A percentile compares a stretch with the other conserved stretches of the same genome.
These are phyloP conservation scores for Immersiella caudata DNA, from an alignment of 495 filamentous ascomycete species.

Conservation along the genomic window DNA sequence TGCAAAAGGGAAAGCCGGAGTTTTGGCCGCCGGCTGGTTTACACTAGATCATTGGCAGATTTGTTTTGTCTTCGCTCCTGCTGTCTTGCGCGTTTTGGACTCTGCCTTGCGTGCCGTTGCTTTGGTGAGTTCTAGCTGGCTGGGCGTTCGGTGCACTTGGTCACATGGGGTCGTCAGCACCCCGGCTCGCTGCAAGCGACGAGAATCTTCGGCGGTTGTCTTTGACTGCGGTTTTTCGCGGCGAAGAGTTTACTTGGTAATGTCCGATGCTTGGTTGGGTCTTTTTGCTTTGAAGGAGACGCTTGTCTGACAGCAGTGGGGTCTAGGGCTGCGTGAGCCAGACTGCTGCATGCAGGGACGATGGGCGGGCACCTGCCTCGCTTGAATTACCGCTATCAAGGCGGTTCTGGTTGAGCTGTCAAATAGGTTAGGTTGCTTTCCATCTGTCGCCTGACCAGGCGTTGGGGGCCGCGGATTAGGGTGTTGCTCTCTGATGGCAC, in stretches of 20 bases:
- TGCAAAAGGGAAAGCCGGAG: neutral
- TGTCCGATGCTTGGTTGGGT: neutral
- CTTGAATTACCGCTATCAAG: neutral
- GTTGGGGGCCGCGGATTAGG: neutral
- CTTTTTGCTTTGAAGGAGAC: neutral
- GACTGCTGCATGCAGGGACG: neutral
- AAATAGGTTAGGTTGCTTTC: too few species aligned
- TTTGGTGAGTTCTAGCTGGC: neutral
- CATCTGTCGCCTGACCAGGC: neutral
- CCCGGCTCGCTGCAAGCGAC: neutral
- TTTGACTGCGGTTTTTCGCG: neutral
- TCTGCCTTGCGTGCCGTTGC: neutral
- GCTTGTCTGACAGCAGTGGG: neutral
- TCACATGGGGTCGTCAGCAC: constrained; percentile 12
- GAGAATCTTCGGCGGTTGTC: neutral
- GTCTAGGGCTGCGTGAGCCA: neutral
- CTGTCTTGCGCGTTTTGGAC: neutral
- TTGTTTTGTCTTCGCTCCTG: constrained; percentile 4
- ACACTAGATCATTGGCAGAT: neutral
- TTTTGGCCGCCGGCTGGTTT: neutral
- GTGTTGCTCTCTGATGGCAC: neutral
- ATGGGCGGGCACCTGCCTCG: neutral
- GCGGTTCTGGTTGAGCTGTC: too few species aligned
- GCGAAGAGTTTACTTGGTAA: neutral
- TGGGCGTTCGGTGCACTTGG: neutral